Conservation (phyloP, 2,329 filamentous ascomycete species). For the Pseudocercospora macadamiae region DNA sequence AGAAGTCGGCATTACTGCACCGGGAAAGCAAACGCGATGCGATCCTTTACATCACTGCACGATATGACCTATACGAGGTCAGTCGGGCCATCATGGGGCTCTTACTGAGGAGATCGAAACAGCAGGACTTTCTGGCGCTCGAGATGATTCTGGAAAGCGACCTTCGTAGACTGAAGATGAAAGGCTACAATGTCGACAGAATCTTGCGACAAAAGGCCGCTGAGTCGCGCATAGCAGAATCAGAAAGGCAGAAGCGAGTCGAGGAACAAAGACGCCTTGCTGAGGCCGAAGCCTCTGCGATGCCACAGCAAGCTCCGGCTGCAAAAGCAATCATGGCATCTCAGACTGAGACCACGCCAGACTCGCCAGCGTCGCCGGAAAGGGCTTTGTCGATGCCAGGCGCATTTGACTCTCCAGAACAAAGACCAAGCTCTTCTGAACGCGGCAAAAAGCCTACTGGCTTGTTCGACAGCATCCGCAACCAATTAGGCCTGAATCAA, state of each 20-base stretch:
- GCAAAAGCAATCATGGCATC: slow-evolving; percentile 12
- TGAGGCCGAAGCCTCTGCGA: slow-evolving; percentile 33
- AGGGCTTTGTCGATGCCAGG: slow-evolving; percentile 67
- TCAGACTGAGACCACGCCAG: slow-evolving; percentile 16
- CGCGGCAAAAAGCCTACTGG: slow-evolving; percentile 52
- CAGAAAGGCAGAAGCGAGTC: slow-evolving; percentile 69
- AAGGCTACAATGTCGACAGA: slow-evolving; percentile 95
- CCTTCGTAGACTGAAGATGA: slow-evolving; percentile 76
- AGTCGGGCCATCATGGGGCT: slow-evolving; percentile 83
- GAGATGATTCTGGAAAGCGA: slow-evolving; percentile 89
- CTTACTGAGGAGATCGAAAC: slow-evolving; percentile 78
- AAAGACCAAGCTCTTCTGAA: slow-evolving; percentile 22
- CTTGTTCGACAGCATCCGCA: slow-evolving; percentile 70
- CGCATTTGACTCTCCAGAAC: slow-evolving; percentile 69
- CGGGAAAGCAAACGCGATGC: slow-evolving; percentile 58
- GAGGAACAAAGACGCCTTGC: slow-evolving; percentile 58
- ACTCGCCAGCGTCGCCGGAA: slow-evolving; percentile 36
- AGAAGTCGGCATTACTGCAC: slow-evolving; percentile 72
- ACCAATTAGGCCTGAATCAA: slow-evolving; percentile 51
- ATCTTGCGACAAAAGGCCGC: slow-evolving; percentile 87
- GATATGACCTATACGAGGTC: slow-evolving; percentile 87
- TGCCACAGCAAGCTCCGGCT: slow-evolving; percentile 23
- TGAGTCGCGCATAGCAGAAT: slow-evolving; percentile 84
- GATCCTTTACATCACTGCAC: slow-evolving; percentile 75
- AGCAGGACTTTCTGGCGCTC: slow-evolving; percentile 86